phyloP scores from a whole-genome alignment of 2,329 filamentous ascomycete genomes.

The Davidsoniella eucalypti region DNA sequence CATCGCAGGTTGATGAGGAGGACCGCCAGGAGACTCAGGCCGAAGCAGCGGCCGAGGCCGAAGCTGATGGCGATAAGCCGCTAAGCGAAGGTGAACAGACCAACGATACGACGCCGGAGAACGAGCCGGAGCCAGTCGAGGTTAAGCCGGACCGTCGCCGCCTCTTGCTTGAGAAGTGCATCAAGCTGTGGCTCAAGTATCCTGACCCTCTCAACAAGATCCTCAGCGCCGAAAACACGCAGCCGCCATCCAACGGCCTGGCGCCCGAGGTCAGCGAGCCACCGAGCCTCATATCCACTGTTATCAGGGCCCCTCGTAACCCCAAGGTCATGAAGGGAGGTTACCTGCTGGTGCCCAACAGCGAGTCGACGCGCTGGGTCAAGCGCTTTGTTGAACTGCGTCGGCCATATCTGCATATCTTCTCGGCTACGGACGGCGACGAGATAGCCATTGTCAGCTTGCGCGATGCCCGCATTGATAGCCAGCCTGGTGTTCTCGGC shows the following conservation, averaged over 20 bases:
- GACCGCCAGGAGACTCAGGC: conserved; percentile 16
- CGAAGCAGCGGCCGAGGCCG: conserved; percentile 15
- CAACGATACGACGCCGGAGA: conserved; percentile 15
- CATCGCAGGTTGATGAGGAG: conserved; percentile 27
- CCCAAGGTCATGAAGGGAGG: conserved; percentile 68
- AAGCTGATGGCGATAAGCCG: conserved; percentile 12
- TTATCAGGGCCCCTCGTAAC: conserved; percentile 68
- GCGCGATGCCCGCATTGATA: conserved; percentile 78
- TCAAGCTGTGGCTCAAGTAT: conserved; percentile 49
- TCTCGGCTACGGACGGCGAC: conserved; percentile 71
- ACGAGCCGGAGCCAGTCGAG: conserved; percentile 17
- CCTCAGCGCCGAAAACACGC: conserved; percentile 43
- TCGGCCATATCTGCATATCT: conserved; percentile 79
- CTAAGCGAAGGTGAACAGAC: conserved; percentile 12
- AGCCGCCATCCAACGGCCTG: conserved; percentile 50
- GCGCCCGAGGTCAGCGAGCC: conserved; percentile 29
- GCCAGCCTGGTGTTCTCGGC: conserved; percentile 71
- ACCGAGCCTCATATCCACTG: conserved; percentile 56
- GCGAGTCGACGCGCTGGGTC: conserved; percentile 69
- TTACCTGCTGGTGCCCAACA: conserved; percentile 72
- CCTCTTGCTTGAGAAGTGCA: conserved; percentile 34
- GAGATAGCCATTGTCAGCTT: conserved; percentile 82
- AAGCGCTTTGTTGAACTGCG: conserved; percentile 87
- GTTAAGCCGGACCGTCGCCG: conserved; percentile 23
- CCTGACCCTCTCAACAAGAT: conserved; percentile 40